These are phyloP conservation scores for Piper longum DNA, from an alignment of 164 flowering plant species.

Conservation along the genomic window DNA sequence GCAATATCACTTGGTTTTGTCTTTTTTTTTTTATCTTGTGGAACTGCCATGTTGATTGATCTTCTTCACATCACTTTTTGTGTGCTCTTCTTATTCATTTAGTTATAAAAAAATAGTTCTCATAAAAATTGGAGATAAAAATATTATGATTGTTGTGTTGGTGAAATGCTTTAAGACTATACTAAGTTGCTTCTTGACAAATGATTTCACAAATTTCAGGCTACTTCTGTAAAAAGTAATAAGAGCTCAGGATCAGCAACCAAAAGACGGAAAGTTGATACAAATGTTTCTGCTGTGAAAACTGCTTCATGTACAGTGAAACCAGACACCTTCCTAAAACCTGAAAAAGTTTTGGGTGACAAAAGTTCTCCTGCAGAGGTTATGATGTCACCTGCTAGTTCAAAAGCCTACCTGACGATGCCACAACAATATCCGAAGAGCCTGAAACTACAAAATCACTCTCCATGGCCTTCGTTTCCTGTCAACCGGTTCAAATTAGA, in stretches of 20 bases:
- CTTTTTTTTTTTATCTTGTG: too few relatives aligned
- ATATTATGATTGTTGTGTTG: too few relatives aligned
- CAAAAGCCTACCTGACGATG: slow-evolving; percentile 20
- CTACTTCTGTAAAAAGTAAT: slow-evolving; percentile 38
- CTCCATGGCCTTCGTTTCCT: slow-evolving; percentile 25
- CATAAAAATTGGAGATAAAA: too few relatives aligned
- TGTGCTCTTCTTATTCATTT: too few relatives aligned
- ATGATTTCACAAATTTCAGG: slow-evolving; percentile 26
- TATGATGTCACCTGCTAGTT: slow-evolving; percentile 13
- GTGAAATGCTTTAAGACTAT: too few relatives aligned
- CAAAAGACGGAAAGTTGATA: slow-evolving; percentile 41
- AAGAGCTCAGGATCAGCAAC: slow-evolving; percentile 26
- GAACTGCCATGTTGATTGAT: too few relatives aligned
- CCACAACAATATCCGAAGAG: slow-evolving; percentile 25
- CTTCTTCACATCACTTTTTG: too few relatives aligned
- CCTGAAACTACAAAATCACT: slow-evolving; percentile 31
- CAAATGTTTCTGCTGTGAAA: slow-evolving; percentile 12
- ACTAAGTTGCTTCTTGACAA: too few relatives aligned
- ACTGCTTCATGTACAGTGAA: neutral
- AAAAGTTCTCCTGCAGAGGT: slow-evolving; percentile 21
- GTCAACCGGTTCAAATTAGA: slow-evolving; percentile 66
- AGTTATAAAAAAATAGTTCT: too few relatives aligned
- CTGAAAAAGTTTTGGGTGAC: slow-evolving; percentile 20
- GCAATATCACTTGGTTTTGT: too few relatives aligned
- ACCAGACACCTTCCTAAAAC: slow-evolving; percentile 2